Base-by-base conservation (phyloP, 495 filamentous ascomycete species). In the Talaromyces ruber region DNA sequence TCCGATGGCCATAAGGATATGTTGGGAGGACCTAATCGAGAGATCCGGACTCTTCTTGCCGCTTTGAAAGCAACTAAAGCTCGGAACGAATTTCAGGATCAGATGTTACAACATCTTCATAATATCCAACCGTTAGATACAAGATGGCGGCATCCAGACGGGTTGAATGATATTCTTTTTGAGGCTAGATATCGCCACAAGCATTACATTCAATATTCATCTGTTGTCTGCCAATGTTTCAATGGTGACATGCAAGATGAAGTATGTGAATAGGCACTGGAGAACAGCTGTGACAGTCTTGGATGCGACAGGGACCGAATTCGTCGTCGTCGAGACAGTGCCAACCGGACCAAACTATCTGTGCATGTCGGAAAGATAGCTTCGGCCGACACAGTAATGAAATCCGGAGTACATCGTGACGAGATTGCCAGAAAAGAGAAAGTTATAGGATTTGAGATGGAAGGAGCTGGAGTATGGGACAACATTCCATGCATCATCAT, bases 371-470 rank as follows among this genome's bases (percentile, higher is more conserved):
- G 67, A 11, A 28, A 47, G 16, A 28, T 70, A 45, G 68, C 57
- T 21, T 73, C 65, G 18, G 64, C 63, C 29, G 68, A 68, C 58
- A 58, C 59, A 11, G 69, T 71, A 18, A 65, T 70, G 66, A 71
- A 68, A 45, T 70, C 67, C 1, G 67, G 62, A 26, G 16, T 59
- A 12, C 62, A 70, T 39, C 69, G 68, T 3, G 69, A 71, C 60
- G 8, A 57, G 22, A 55, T 68, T 14, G 52, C 59, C 26, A 24
- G 28, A 18, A 45, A 18, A 14, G 34, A 64, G 29, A 24, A 56
- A 26, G 47, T 76, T 4, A 73, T 78, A 32, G 73, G 63, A 11
- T 76, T 78, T 28, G 74, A 78, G 62, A 78, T 76, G 73, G 73
- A 76, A 63, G 76, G 72, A 0, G 74, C 77, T 12, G 77, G 76